These are phyloP conservation scores for Rubus idaeus DNA, from an alignment of 306 rosid species.

Conservation along the genomic window DNA sequence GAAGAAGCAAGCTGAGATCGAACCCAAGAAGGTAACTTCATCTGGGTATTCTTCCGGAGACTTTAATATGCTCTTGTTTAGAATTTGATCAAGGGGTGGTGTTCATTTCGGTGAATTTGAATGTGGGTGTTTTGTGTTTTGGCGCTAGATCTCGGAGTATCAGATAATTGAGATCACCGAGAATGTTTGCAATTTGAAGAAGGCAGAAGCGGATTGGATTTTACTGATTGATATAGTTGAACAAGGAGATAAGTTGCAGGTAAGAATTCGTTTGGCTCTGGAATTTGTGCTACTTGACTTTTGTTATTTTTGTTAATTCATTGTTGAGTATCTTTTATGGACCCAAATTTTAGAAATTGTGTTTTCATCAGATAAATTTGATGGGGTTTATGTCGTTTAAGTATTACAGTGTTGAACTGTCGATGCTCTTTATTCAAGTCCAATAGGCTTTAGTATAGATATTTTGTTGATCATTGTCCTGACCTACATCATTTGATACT, in stretches of 20 bases:
- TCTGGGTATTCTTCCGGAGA: conserved; percentile 21
- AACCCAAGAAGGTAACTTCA: conserved; percentile 72
- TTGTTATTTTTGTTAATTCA: not conserved
- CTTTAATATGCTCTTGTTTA: conserved; percentile 9
- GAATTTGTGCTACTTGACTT: conserved; percentile 6
- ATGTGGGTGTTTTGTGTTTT: conserved; percentile 16
- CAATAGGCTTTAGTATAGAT: too few species aligned
- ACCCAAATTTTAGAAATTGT: not conserved
- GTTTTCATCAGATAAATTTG: not conserved
- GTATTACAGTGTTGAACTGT: too few species aligned
- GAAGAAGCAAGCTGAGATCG: conserved; percentile 68
- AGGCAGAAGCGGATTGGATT: conserved; percentile 93
- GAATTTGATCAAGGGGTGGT: conserved; percentile 22
- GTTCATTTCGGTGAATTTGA: conserved; percentile 13
- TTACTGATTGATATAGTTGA: conserved; percentile 81
- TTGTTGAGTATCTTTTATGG: conserved; percentile 9
- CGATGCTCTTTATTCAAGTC: too few species aligned
- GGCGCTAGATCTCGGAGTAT: conserved; percentile 77
- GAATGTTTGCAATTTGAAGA: conserved; percentile 92
- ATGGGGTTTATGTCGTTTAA: not conserved
- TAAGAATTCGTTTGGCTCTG: conserved; percentile 28
- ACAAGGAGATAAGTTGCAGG: conserved; percentile 73
- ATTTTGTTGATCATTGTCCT: conserved; percentile 5
- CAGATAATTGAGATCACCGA: conserved; percentile 89
- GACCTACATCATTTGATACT: conserved; percentile 15